phyloP scores from a whole-genome alignment of 331 rosid species.

The Quercus tomentella region DNA sequence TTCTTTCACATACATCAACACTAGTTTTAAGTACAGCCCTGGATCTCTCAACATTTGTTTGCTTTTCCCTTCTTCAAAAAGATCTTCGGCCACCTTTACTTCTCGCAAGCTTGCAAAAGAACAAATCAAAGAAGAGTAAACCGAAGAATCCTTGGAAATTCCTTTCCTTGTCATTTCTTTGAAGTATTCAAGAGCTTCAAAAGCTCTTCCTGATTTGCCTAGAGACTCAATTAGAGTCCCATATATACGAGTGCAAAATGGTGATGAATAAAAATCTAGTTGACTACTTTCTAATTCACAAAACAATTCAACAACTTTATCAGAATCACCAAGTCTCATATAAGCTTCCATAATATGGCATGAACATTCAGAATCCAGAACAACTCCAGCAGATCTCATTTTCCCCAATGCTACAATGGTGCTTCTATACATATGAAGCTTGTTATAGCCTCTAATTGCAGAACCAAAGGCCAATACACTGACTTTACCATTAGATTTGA shows the following conservation, averaged over 20 bases:
- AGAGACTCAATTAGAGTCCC: conserved; percentile 47
- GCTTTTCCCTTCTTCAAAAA: conserved; percentile 44
- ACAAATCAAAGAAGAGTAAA: conserved; percentile 58
- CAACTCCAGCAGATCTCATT: conserved; percentile 31
- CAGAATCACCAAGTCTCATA: conserved; percentile 33
- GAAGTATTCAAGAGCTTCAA: conserved; percentile 57
- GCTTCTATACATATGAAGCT: conserved; percentile 68
- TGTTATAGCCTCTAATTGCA: conserved; percentile 58
- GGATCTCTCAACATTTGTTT: conserved; percentile 51
- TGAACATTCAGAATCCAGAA: conserved; percentile 43
- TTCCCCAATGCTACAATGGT: conserved; percentile 36
- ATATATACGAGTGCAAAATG: conserved; percentile 31
- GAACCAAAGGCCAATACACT: conserved; percentile 40
- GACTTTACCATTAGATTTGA: conserved; percentile 24
- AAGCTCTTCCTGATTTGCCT: conserved; percentile 41
- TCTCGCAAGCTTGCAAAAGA: conserved; percentile 42
- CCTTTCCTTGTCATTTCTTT: conserved; percentile 40
- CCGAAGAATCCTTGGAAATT: conserved; percentile 21
- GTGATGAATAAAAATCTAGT: conserved; percentile 19
- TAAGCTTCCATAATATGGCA: conserved; percentile 58
- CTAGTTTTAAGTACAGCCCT: conserved; percentile 42
- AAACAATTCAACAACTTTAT: conserved; percentile 43
- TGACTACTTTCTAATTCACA: conserved; percentile 31
- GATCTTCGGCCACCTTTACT: conserved; percentile 48
- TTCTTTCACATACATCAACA: conserved; percentile 65